Conservation (phyloP, 805 yeast genomes). For the Hanseniaspora taiwanica region DNA sequence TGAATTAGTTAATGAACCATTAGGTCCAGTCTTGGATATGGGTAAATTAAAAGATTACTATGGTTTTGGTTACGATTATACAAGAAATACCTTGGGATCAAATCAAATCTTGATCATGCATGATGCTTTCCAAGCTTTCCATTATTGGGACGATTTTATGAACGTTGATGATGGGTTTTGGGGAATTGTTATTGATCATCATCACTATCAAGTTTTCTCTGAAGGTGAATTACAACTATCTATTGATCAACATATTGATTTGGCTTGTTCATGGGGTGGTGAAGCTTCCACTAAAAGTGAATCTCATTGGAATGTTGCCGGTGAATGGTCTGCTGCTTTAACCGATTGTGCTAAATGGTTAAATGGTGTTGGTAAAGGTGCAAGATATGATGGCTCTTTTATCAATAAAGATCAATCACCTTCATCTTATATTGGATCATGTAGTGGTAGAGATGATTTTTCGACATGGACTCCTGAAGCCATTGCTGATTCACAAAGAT, state of each 20-base stretch:
- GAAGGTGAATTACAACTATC: slow-evolving; percentile 42
- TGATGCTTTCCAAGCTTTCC: slow-evolving; percentile 59
- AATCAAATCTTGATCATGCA: slow-evolving; percentile 55
- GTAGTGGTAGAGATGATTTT: slow-evolving; percentile 37
- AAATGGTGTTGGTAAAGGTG: slow-evolving; percentile 75
- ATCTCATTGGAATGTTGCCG: slow-evolving; percentile 62
- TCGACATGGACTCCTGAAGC: slow-evolving; percentile 46
- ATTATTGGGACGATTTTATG: slow-evolving; percentile 52
- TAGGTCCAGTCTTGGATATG: slow-evolving; percentile 56
- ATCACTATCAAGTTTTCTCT: slow-evolving; percentile 79
- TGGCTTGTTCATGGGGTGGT: slow-evolving; percentile 40
- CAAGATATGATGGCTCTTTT: slow-evolving; percentile 62
- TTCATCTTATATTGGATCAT: slow-evolving; percentile 41
- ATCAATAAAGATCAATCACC: slow-evolving; percentile 18
- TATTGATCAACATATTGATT: slow-evolving; percentile 47
- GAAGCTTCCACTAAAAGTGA: slow-evolving; percentile 33
- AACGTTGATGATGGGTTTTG: slow-evolving; percentile 28
- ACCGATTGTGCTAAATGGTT: slow-evolving; percentile 86
- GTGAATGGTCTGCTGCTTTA: slow-evolving; percentile 87
- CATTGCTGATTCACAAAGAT: slow-evolving; percentile 47
- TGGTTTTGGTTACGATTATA: slow-evolving; percentile 45
- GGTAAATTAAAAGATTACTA: slow-evolving; percentile 46
- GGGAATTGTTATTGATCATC: slow-evolving; percentile 76
- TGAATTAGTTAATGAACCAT: slow-evolving; percentile 81
- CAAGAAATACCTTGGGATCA: slow-evolving; percentile 40